Evolutionary conservation across 805 yeast species (phyloP).

Genomic region (Wickerhamomyces mucosus): DNA sequence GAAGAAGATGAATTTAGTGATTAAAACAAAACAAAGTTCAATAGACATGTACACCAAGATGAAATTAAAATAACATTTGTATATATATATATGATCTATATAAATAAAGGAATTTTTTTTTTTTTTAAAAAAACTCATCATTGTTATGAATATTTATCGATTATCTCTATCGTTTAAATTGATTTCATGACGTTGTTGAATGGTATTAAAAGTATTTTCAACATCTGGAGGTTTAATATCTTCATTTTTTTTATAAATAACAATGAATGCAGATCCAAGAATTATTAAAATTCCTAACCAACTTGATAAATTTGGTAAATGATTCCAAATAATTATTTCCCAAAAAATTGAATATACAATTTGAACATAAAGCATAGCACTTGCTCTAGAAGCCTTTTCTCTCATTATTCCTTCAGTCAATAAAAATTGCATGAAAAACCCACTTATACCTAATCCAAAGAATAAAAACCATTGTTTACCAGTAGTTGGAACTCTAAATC

Average conservation of each 20-base stretch:
- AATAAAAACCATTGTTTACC: conserved; percentile 58
- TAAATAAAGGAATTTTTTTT: too few relatives aligned
- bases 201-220: too few relatives aligned
- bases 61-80: not conserved
- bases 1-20: conserved; percentile 26
- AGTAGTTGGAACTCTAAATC: conserved; percentile 54
- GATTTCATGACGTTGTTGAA: too few relatives aligned
- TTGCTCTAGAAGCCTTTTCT: conserved; percentile 68
- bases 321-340: conserved; percentile 66
- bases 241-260: conserved; percentile 47
- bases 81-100: not conserved
- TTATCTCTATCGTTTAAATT: not conserved
- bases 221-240: too few relatives aligned
- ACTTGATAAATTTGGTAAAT: conserved; percentile 62
- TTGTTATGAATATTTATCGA: too few relatives aligned
- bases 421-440: conserved; percentile 74
- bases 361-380: conserved; percentile 68
- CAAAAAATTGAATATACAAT: conserved; percentile 70
- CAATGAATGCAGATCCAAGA: conserved; percentile 51
- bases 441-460: conserved; percentile 56
- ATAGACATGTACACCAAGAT: too few relatives aligned
- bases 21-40: conserved; percentile 1
- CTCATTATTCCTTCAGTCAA: conserved; percentile 78
- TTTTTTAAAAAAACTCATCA: too few relatives aligned
- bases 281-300: conserved; percentile 62